Evolutionary conservation across 495 filamentous ascomycete species (phyloP), one percentile per base, ranked within the genome.

Genomic region (Neurospora sp.): DNA sequence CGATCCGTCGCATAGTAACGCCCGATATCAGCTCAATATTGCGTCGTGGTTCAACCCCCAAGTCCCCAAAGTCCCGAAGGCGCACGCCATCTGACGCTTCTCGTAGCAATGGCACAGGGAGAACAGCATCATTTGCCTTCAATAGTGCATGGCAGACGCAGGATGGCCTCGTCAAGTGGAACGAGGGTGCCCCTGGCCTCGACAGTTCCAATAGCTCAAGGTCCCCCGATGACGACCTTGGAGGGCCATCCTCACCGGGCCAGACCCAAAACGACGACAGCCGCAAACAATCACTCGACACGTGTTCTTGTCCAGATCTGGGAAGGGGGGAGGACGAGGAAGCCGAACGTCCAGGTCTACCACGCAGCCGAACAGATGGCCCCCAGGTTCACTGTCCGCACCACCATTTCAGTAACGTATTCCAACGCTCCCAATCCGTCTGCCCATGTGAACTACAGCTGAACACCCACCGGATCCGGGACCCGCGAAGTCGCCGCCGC

Each of bases 341-440:
- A 31, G 53, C 6, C 12, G 22, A 61, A 35, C 53, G 53, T 22
- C 53, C 53, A 61, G 53, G 2, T 27, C 12, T 61, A 61, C 53
- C 22, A 18, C 53, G 53, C 11, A 27, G 53, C 27, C 53, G 53
- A 61, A 61, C 53, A 61, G 53, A 61, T 1, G 53, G 53, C 2
- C 12, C 22, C 6, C 14, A 61, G 1, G 53, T 61, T 35, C 53
- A 16, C 3, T 61, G 53, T 14, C 22, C 53, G 27, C 53, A 61
- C 12, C 27, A 61, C 7, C 53, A 7, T 27, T 27, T 31, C 14
- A 61, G 14, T 18, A 8, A 16, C 6, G 12, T 35, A 38, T 53
- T 73, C 14, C 72, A 59, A 20, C 61, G 76, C 22, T 78, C 76
- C 3, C 73, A 75, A 40, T 75, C 76, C n/a, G 46, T 74, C 10